These are phyloP conservation scores for Geranium incanum DNA, from an alignment of 441 rosid species.

Conservation along the genomic window DNA sequence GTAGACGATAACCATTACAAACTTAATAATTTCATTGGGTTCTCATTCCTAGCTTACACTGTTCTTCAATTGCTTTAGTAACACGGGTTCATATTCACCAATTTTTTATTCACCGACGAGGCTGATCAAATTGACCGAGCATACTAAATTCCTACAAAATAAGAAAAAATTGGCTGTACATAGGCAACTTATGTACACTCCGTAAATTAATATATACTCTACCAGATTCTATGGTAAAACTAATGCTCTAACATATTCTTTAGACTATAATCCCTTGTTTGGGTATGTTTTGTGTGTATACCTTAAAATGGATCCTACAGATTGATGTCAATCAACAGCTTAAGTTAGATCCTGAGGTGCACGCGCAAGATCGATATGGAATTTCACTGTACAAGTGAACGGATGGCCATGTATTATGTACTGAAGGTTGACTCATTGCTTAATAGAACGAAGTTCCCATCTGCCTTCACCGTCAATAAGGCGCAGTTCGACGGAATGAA, in stretches of 20 bases:
- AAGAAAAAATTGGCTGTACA: conserved; percentile 7
- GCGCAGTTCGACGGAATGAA: conserved; percentile 74
- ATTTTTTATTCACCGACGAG: neutral
- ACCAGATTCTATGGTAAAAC: neutral
- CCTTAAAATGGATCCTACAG: neutral
- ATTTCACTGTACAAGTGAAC: too few species aligned
- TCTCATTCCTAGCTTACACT: too few species aligned
- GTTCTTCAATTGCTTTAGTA: too few species aligned
- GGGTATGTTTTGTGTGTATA: neutral
- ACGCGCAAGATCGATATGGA: too few species aligned
- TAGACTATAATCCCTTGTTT: neutral
- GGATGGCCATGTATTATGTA: too few species aligned
- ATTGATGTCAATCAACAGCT: neutral
- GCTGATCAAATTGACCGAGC: neutral
- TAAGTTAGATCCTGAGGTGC: too few species aligned
- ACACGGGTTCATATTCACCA: neutral
- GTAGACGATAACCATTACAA: too few species aligned
- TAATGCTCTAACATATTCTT: neutral
- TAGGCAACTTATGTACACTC: neutral
- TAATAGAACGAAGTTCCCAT: conserved; percentile 88
- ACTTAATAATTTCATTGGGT: too few species aligned
- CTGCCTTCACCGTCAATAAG: conserved; percentile 94
- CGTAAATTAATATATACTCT: neutral
- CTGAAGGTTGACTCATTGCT: conserved; percentile 33
- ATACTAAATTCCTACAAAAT: neutral